Evolutionary conservation across 2,329 filamentous ascomycete genomes (phyloP).

Genomic region (Colletotrichum sansevieriae): DNA sequence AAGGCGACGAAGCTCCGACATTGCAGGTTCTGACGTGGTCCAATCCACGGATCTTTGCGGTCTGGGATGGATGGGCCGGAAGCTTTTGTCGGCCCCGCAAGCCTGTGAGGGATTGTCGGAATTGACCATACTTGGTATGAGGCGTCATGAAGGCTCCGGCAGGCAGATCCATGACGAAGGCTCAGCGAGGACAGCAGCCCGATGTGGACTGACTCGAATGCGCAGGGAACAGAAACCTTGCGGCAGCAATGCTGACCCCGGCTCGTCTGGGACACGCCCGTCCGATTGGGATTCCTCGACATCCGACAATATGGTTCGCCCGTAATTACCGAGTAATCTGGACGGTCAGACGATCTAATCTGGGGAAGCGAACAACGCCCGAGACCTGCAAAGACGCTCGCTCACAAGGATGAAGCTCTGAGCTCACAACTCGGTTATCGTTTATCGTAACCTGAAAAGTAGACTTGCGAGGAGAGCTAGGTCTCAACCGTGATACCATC

Average conservation of each 20-base stretch:
- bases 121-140: neutral
- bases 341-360: constrained; percentile 32
- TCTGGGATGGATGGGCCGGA: constrained; percentile 19
- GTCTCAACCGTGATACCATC: constrained; percentile 1
- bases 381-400: constrained; percentile 26
- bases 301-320: constrained; percentile 34
- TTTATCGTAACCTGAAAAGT: neutral
- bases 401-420: constrained; percentile 8
- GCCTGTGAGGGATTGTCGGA: constrained; percentile 15
- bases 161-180: constrained; percentile 31
- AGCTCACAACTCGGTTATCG: constrained; percentile 12
- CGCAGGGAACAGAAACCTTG: constrained; percentile 12
- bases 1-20: constrained; percentile 6
- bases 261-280: constrained; percentile 28
- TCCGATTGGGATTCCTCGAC: constrained; percentile 16
- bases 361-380: constrained; percentile 22
- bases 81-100: constrained; percentile 22
- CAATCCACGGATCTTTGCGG: constrained; percentile 8
- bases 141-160: constrained; percentile 10
- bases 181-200: constrained; percentile 21
- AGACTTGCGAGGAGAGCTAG: neutral
- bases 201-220: constrained; percentile 15
- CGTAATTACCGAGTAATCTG: constrained; percentile 27
- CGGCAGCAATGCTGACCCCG: constrained; percentile 22
- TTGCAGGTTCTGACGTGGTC: constrained; percentile 18